Evolutionary conservation across 2,329 filamentous ascomycete genomes (phyloP).

Genomic region (Curvularia verruculosa): DNA sequence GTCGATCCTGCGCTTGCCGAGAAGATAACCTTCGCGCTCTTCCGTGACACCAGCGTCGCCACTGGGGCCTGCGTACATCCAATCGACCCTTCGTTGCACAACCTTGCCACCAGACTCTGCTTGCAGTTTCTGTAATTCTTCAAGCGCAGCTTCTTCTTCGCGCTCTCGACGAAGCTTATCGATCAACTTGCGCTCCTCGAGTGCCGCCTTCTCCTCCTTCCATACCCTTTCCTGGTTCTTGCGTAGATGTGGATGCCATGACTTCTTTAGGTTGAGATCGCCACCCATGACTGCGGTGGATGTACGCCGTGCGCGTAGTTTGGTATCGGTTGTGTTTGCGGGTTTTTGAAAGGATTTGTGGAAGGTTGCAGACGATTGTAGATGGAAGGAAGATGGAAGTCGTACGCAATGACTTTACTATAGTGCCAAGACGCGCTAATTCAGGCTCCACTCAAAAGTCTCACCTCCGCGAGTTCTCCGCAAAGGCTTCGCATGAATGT

Average conservation of each 20-base stretch:
- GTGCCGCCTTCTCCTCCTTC: slow-evolving; percentile 88
- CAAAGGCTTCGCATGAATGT: slow-evolving; percentile 29
- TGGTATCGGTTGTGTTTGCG: not conserved
- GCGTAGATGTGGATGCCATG: slow-evolving; percentile 87
- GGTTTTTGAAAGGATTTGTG: not conserved
- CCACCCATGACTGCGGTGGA: slow-evolving; percentile 74
- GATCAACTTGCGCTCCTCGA: slow-evolving; percentile 93
- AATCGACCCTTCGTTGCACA: slow-evolving; percentile 84
- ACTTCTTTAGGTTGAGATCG: slow-evolving; percentile 90
- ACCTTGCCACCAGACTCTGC: slow-evolving; percentile 80
- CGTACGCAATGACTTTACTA: not conserved
- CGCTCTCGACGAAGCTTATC: slow-evolving; percentile 91
- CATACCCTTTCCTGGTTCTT: slow-evolving; percentile 91
- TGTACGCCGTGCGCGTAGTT: not conserved
- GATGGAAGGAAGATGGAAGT: slow-evolving; percentile 11
- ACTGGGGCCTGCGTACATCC: slow-evolving; percentile 95
- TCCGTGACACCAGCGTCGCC: slow-evolving; percentile 70
- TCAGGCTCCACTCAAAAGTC: slow-evolving; percentile 25
- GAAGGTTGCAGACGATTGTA: not conserved
- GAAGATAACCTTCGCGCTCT: slow-evolving; percentile 90
- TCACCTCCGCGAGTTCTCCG: slow-evolving; percentile 36
- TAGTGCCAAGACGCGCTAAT: slow-evolving; percentile 12
- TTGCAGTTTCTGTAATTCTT: slow-evolving; percentile 88
- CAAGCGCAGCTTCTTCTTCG: slow-evolving; percentile 88
- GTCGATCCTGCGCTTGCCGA: slow-evolving; percentile 93